Conservation (phyloP, 257 asterid species). For the Ballota nigra region DNA sequence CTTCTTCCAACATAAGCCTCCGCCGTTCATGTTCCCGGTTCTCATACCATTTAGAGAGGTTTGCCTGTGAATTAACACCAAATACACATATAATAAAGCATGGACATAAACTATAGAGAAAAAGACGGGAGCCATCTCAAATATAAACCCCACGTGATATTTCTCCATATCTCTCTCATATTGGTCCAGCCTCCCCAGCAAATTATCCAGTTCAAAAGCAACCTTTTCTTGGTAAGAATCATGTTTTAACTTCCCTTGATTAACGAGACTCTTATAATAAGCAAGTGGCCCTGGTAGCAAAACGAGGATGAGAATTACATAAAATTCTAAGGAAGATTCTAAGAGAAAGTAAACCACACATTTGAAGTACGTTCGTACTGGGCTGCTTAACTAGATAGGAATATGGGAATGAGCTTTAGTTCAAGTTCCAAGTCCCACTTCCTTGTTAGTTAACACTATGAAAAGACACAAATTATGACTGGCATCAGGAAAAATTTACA, state of each 20-base stretch:
- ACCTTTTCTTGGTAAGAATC: slow-evolving; percentile 90
- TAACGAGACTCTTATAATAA: slow-evolving; percentile 71
- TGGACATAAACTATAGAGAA: not conserved
- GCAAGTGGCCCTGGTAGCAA: slow-evolving; percentile 68
- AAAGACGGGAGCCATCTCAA: slow-evolving; percentile 8
- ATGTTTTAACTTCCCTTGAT: slow-evolving; percentile 79
- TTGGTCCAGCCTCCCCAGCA: slow-evolving; percentile 71
- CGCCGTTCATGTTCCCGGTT: slow-evolving; percentile 64
- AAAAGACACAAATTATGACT: not conserved
- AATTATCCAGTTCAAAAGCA: slow-evolving; percentile 70
- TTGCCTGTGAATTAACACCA: slow-evolving; percentile 40
- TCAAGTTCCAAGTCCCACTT: not conserved
- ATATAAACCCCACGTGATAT: slow-evolving; percentile 57
- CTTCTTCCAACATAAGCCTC: slow-evolving; percentile 75
- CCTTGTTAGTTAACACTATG: not conserved
- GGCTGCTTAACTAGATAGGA: not conserved
- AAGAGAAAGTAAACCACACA: slow-evolving; percentile 4
- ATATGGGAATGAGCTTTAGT: not conserved
- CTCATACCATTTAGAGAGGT: slow-evolving; percentile 80
- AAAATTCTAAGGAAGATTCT: slow-evolving; percentile 16
- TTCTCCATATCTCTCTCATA: slow-evolving; percentile 92
- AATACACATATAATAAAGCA: slow-evolving; percentile 23
- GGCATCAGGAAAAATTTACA: not conserved
- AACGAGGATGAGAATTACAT: slow-evolving; percentile 13
- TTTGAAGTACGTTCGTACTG: not conserved